Base-by-base conservation (phyloP, 345 rosid species). In the Carallia brachiata region DNA sequence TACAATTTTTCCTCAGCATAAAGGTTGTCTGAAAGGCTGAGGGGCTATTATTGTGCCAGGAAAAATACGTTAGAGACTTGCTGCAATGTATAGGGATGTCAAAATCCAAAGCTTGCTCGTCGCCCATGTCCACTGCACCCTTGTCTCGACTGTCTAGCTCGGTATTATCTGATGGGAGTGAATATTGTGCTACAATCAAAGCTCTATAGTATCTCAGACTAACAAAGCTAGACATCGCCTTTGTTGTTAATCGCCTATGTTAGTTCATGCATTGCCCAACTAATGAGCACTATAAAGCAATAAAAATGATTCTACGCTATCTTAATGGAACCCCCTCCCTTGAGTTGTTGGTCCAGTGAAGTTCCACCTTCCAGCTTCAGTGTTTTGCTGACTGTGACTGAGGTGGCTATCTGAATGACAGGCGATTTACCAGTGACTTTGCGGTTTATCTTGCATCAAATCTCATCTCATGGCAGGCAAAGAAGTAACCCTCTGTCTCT, bases 181-280 rank as follows among this genome's bases (percentile, higher is more conserved):
- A 13, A 10, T 50, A 50, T 1, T 1, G 6, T 10, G 54, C 5
- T 10, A 6, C 6, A n/a, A n/a, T n/a, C n/a, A n/a, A n/a, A n/a
- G n/a, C n/a, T n/a, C n/a, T n/a, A n/a, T n/a, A n/a, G n/a, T 50
- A 0, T 15, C 12, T 50, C 5, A 15, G 5, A 10, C 52, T 48
- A 1, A 50, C n/a, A 10, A 1, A 0, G n/a, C 54, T n/a, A 10
- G 0, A 50, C 2, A n/a, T 50, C 5, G 54, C 6, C 0, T 15
- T 50, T 50, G 54, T 0, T 0, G 0, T 48, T 1, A 50, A 50
- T 50, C 12, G 17, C 1, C n/a, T 50, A 7, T 6, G 0, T 17
- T n/a, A 50, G 17, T 50, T 50, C 54, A 50, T 50, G 0, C 54
- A 50, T 50, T 10, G 5, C 3, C 0, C 0, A n/a, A 0, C 0